Evolutionary conservation across 345 rosid species (phyloP), one percentile per base, ranked within the genome.

Genomic region (Salix udensis): DNA sequence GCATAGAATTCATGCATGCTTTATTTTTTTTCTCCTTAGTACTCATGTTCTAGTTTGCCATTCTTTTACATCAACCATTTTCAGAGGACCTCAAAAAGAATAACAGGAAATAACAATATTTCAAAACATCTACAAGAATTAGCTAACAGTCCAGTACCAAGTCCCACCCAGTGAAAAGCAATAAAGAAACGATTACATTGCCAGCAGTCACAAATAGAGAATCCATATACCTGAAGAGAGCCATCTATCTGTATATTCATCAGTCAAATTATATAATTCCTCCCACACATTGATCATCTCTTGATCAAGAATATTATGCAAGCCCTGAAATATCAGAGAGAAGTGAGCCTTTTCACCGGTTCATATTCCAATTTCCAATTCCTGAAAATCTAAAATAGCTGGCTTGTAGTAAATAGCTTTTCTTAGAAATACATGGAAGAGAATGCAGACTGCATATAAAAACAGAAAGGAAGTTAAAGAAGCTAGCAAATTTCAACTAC

Each of bases 211-310:
- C 26, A 68, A 30, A 9, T 24, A 24, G 2, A 26, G 68, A 62
- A 28, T 40, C 44, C 72, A 39, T 46, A 55, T 83, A 90, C 98
- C 98, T 1, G 98, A 90, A 37, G 98, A 92, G 34, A 92, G 88
- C 98, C 97, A 94, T 75, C 75, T 79, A 66, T 91, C 97, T 28
- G 98, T 94, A 77, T 83, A 94, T 69, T 76, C 91, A 81, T 94
- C 98, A 26, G 96, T 94, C 78, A 81, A 73, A n/a, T 86, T 77
- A 70, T 92, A 94, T 83, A 94, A 84, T 58, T 89, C 88, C 74
- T 94, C 87, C 84, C 87, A 88, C 21, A 62, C 40, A 67, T 78
- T 87, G 78, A 82, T 82, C 58, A 74, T 79, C 74, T 83, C 88
- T 21, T 75, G 82, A 78, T 88, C 88, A 86, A 91, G 71, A 31